A percentile compares a stretch with the other conserved stretches of the same genome.
Conservation (phyloP, 2,329 filamentous ascomycete species). For the Aureobasidium sp. region DNA sequence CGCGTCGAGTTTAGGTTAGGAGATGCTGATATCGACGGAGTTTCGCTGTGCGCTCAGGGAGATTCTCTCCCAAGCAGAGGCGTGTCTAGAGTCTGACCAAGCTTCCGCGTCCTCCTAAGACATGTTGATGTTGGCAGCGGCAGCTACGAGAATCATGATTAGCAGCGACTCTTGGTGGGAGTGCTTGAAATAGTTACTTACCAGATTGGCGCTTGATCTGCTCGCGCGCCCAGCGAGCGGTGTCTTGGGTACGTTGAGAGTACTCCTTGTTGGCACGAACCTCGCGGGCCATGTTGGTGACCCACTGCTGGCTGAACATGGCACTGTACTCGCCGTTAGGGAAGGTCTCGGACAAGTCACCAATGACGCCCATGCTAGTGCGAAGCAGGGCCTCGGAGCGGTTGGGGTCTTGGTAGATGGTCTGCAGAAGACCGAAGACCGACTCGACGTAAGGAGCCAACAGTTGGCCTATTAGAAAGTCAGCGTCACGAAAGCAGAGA, state of each 20-base stretch:
- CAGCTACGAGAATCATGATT: not conserved
- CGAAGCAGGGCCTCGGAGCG: slow-evolving; percentile 86
- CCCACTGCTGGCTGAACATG: slow-evolving; percentile 84
- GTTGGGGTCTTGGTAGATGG: slow-evolving; percentile 73
- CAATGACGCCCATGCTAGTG: slow-evolving; percentile 94
- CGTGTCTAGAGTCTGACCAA: not conserved
- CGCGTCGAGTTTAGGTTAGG: not conserved
- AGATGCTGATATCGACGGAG: not conserved
- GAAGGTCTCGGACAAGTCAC: slow-evolving; percentile 90
- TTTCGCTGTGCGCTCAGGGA: not conserved
- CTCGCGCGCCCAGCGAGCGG: slow-evolving; percentile 93
- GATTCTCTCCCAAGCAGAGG: not conserved
- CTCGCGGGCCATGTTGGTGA: slow-evolving; percentile 83
- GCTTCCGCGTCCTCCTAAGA: not conserved
- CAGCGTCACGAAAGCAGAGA: slow-evolving; percentile 34
- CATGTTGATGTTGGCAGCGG: slow-evolving; percentile 12
- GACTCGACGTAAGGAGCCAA: slow-evolving; percentile 71
- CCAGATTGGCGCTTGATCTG: slow-evolving; percentile 81
- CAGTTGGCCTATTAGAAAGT: slow-evolving; percentile 37
- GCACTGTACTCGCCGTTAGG: slow-evolving; percentile 78
- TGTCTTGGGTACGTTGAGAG: slow-evolving; percentile 76
- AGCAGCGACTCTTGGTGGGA: not conserved
- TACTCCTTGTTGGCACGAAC: slow-evolving; percentile 85
- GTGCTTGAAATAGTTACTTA: not conserved
- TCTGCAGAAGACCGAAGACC: slow-evolving; percentile 79